phyloP scores from a whole-genome alignment of 805 yeast genomes.

The Ogataea sp. region DNA sequence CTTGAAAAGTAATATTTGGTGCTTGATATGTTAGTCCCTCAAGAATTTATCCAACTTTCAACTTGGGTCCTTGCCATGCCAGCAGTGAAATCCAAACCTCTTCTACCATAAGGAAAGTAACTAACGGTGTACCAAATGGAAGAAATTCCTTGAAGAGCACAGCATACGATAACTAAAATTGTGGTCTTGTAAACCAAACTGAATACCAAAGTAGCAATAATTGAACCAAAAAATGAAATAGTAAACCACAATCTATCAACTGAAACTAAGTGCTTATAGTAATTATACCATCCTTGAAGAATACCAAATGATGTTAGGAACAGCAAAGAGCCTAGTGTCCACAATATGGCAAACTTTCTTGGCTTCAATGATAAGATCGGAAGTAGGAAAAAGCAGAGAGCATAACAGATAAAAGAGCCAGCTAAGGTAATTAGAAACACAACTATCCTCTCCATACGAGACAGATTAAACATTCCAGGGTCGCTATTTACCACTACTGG shows the following conservation, averaged over 20 bases:
- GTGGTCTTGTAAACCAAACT: constrained; percentile 58
- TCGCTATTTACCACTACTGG: not conserved
- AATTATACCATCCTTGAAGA: constrained; percentile 79
- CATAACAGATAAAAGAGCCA: constrained; percentile 66
- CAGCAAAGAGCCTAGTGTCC: constrained; percentile 82
- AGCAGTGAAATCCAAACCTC: constrained; percentile 51
- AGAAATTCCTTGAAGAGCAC: constrained; percentile 66
- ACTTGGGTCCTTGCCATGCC: constrained; percentile 33
- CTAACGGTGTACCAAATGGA: constrained; percentile 77
- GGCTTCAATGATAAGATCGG: constrained; percentile 82
- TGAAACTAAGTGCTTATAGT: constrained; percentile 57
- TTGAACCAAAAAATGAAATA: constrained; percentile 61
- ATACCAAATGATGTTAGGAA: constrained; percentile 80
- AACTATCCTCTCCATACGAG: constrained; percentile 68
- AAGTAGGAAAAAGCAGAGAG: constrained; percentile 66
- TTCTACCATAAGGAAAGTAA: constrained; percentile 88
- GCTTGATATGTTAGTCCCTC: too few species aligned
- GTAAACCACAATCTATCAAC: constrained; percentile 71
- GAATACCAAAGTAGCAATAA: constrained; percentile 62
- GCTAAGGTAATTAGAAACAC: constrained; percentile 68
- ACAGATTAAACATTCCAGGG: constrained; percentile 36
- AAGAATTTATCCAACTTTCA: constrained; percentile 19
- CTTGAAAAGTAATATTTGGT: too few species aligned
- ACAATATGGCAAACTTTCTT: constrained; percentile 71
- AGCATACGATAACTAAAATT: constrained; percentile 60